Base-by-base conservation (phyloP, 306 rosid genomes). In the Quercus rubra region DNA sequence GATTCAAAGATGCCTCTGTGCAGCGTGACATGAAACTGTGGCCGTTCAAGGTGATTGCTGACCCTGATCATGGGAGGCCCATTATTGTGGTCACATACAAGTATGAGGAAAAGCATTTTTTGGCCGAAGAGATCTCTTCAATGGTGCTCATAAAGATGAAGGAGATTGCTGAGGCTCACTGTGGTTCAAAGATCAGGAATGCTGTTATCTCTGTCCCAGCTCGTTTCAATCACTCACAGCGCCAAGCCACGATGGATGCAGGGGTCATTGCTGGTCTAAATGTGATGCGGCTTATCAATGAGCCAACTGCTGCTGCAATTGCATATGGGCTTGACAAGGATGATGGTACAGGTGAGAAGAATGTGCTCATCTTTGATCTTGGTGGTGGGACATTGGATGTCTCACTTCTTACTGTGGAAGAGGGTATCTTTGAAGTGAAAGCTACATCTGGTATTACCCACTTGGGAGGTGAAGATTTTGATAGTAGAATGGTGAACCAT, bases 321-420 rank as follows among this genome's bases (percentile, higher is more conserved):
- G 87, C 90, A n/a, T 86, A 81, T 21, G 87, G 90, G 4, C 86
- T 87, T n/a, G 90, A 87, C 84, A 83, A 81, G 77, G 81, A 84
- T 49, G 15, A 10, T 49, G 57, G 57, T 35, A 9, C 66, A 2
- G 82, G 82, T 3, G 85, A 77, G 31, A 73, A 76, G 73, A 85
- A 82, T 59, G 88, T 85, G 33, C 84, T 85, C 10, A 76, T 85
- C 55, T 85, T 82, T 52, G 82, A 84, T 55, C 87, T 84, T 38
- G 87, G 87, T 49, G 87, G 87, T 1, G 87, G 87, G 8, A 84
- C 87, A 6, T 86, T 83, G 30, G 90, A 87, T 69, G 82, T 87
- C 6, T 83, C 90, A 6, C 84, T 87, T 5, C 80, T 87, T 13
- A 81, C 84, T 8, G 70, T 84, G 20, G 84, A 83, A 54, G 87